Evolutionary conservation across 306 rosid genomes (phyloP), one percentile per base, ranked within the genome.

Genomic region (Pyrus betulifolia): DNA sequence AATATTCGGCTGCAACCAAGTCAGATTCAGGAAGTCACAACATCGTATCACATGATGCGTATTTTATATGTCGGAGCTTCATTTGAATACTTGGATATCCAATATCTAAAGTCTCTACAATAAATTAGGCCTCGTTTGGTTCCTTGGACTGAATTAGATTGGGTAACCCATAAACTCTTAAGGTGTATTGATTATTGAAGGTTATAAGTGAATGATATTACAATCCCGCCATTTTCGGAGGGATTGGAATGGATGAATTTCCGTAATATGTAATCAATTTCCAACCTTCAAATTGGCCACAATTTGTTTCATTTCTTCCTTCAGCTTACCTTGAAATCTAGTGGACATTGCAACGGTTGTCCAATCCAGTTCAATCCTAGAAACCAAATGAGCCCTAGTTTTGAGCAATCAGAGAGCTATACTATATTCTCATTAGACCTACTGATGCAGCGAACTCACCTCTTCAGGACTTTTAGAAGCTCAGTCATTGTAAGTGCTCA

Each of bases 401-500:
- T 57, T 57, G 61, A 57, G 62, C 27, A 57, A 57, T 57, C 62
- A n/a, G 25, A 57, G 27, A 57, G 11, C 12, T 19, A 9, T n/a
- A 57, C 62, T 11, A 57, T 57, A n/a, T 57, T 57, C 62, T 57
- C 27, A 57, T 57, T n/a, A n/a, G 62, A 57, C 25, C 25, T 57
- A 57, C 49, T 33, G 46, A 38, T 35, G 74, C 59, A 67, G 33
- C 38, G 72, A 81, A 74, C 84, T 75, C 78, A 76, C 90, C 85
- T 79, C 79, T 67, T 74, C 71, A 33, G 58, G 57, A 42, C 52
- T 83, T 42, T 25, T 57, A 74, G 25, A 76, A 84, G 76, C 68
- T 90, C 86, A 86, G 78, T 88, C 92, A 81, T 82, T 86, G 38
- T 62, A 90, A 57, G 83, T 80, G 82, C 96, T 95, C 80, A 95